Percentiles rank a stretch among this genome's conserved stretches.
phyloP scores from a whole-genome alignment of 371 early-diverging fungal species.

The Vavraia culicis region DNA sequence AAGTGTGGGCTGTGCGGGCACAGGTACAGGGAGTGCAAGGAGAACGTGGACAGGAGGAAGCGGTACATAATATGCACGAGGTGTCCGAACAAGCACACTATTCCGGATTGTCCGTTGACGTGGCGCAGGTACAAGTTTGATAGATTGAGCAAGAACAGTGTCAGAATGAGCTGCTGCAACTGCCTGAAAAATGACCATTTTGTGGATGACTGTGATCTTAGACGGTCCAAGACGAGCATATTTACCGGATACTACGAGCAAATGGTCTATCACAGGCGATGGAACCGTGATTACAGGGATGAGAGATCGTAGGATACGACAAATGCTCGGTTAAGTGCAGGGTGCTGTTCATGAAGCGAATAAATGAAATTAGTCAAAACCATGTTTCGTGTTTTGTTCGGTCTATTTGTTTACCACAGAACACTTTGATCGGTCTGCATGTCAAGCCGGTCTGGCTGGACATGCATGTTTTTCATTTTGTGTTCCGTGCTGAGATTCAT shows the following conservation, averaged over 20 bases:
- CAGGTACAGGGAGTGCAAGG: conserved; percentile 1
- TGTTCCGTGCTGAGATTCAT: too few relatives aligned
- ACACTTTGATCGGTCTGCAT: too few relatives aligned
- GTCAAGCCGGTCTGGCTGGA: too few relatives aligned
- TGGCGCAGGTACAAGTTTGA: conserved; percentile 10
- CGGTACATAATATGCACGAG: conserved; percentile 1
- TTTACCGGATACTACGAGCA: conserved; percentile 4
- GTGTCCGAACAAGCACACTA: conserved; percentile 4
- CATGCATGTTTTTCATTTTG: too few relatives aligned
- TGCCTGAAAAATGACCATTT: conserved; percentile 7
- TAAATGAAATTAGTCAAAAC: too few relatives aligned
- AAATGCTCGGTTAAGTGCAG: too few relatives aligned
- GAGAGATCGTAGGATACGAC: too few relatives aligned
- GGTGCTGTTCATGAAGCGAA: too few relatives aligned
- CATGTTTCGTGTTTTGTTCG: too few relatives aligned
- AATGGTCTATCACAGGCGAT: too few relatives aligned
- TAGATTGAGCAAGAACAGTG: not conserved
- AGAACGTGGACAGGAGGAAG: conserved; percentile 2
- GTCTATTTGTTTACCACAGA: too few relatives aligned
- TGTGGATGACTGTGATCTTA: conserved; percentile 13
- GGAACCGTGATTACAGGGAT: too few relatives aligned
- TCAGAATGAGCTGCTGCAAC: conserved; percentile 2
- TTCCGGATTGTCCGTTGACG: conserved; percentile 2
- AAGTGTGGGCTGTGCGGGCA: conserved; percentile 14
- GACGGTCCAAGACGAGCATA: conserved; percentile 4